A percentile compares a stretch with the other conserved stretches of the same genome.
phyloP scores from a whole-genome alignment of 805 yeast species.

The Candida dajiaensis region DNA sequence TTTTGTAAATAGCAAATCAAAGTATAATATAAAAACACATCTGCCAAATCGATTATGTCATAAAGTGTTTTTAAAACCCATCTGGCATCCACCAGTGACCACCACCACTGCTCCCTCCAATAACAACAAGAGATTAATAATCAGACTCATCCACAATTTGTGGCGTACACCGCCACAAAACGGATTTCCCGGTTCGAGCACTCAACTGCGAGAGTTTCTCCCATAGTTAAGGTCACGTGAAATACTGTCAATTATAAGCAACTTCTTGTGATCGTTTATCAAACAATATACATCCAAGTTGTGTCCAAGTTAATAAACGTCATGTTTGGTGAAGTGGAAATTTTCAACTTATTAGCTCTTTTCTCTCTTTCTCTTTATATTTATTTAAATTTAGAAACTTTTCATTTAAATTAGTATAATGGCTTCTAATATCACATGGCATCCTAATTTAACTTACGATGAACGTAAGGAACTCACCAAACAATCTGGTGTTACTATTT shows the following conservation, averaged over 20 bases:
- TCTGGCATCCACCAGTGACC: too few relatives aligned
- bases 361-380: too few relatives aligned
- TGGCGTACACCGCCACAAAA: slow-evolving; percentile 1
- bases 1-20: too few relatives aligned
- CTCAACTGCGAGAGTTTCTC: too few relatives aligned
- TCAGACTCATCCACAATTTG: slow-evolving; percentile 5
- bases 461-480: slow-evolving; percentile 70
- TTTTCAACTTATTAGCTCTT: too few relatives aligned
- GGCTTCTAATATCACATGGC: slow-evolving; percentile 98
- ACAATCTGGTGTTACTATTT: slow-evolving; percentile 84
- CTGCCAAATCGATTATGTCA: too few relatives aligned
- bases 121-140: too few relatives aligned
- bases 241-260: slow-evolving; percentile 18
- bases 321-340: background rate
- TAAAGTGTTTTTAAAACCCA: too few relatives aligned
- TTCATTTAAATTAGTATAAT: slow-evolving; percentile 38
- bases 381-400: too few relatives aligned
- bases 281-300: background rate
- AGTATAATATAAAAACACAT: too few relatives aligned
- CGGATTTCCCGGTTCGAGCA: background rate
- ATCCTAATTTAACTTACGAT: slow-evolving; percentile 75
- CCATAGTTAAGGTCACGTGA: slow-evolving; percentile 20
- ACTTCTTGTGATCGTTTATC: background rate
- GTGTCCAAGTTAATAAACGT: background rate
- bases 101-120: too few relatives aligned